phyloP scores from a whole-genome alignment of 306 rosid genomes.

The Lablab purpureus region DNA sequence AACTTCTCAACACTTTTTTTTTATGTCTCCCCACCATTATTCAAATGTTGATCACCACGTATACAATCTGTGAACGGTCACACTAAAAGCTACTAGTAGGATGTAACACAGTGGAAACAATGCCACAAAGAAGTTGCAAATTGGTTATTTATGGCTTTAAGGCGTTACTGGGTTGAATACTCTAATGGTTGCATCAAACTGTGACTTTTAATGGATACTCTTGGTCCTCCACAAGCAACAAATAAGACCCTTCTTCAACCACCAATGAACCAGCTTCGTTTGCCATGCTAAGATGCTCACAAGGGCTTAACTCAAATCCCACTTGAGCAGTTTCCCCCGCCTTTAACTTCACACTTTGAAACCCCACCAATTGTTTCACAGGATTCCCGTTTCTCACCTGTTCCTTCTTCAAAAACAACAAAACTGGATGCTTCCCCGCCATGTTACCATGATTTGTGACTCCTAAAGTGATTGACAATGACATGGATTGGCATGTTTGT shows the following conservation, averaged over 20 bases:
- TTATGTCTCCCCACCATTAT: not conserved
- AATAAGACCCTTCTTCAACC: constrained; percentile 74
- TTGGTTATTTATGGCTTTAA: not conserved
- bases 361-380: constrained; percentile 73
- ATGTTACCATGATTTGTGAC: constrained; percentile 70
- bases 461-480: constrained; percentile 53
- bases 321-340: constrained; percentile 64
- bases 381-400: constrained; percentile 60
- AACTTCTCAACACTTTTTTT: not conserved
- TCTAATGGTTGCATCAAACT: constrained; percentile 49
- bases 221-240: constrained; percentile 73
- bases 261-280: constrained; percentile 74
- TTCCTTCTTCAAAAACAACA: constrained; percentile 60
- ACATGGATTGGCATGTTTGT: constrained; percentile 60
- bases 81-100: not conserved
- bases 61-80: not conserved
- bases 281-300: constrained; percentile 77
- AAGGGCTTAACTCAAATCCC: constrained; percentile 69
- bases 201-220: constrained; percentile 63
- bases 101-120: not conserved
- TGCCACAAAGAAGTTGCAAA: not conserved
- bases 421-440: constrained; percentile 78
- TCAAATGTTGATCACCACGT: not conserved
- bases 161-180: constrained; percentile 17
- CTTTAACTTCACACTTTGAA: constrained; percentile 62